Conservation (phyloP, 2,329 filamentous ascomycete species). For the Ophiostoma himal-ulmi region DNA sequence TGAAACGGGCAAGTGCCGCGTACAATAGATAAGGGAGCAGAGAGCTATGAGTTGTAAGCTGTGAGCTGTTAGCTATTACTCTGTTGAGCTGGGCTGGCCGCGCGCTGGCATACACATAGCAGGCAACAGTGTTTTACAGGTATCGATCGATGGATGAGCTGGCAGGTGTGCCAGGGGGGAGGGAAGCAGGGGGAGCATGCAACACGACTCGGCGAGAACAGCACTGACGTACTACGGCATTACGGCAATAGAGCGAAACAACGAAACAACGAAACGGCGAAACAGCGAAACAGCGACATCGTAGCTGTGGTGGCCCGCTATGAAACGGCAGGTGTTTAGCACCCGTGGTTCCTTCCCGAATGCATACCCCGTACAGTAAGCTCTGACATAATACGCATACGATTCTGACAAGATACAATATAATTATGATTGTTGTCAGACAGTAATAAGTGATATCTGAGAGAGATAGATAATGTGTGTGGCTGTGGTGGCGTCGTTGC, state of each 20-base stretch:
- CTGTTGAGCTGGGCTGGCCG: neutral
- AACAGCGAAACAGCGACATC: neutral
- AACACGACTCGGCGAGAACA: neutral
- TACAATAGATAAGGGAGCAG: too few species aligned
- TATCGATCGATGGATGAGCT: neutral
- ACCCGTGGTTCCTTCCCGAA: too few species aligned
- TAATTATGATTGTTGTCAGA: neutral
- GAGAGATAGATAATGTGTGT: neutral
- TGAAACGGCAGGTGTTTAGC: neutral
- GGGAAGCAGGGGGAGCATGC: too few species aligned
- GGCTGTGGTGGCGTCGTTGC: neutral
- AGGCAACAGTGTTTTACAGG: slow-evolving; percentile 4
- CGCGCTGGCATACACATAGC: neutral
- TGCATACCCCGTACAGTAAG: too few species aligned
- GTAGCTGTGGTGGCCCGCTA: neutral
- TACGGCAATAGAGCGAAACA: neutral
- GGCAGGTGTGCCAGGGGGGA: neutral
- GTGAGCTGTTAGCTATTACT: neutral
- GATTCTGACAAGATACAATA: neutral
- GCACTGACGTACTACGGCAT: too few species aligned
- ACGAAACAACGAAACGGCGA: neutral
- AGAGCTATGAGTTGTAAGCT: too few species aligned
- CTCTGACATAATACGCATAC: too few species aligned
- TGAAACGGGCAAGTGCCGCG: too few species aligned
- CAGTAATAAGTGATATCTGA: neutral